Evolutionary conservation across 306 rosid genomes (phyloP), one percentile per base, ranked within the genome.

Genomic region (Vigna trinervia): DNA sequence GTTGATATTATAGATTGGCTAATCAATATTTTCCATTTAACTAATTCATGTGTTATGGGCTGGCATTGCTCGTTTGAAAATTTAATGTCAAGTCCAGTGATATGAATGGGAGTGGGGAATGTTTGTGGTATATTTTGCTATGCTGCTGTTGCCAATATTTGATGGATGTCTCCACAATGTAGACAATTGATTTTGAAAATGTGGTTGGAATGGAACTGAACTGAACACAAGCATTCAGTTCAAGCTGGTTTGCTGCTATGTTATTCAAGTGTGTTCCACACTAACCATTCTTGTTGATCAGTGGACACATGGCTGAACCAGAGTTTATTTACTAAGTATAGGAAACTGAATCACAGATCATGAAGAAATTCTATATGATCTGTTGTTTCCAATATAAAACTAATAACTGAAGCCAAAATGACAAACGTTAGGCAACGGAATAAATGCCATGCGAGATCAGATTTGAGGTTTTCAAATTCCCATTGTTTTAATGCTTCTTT

Each of bases 181-280:
- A 12, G 47, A 36, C 75, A 56, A 30, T 20, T 62, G 61, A 60
- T 56, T 69, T 70, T 70, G 45, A 62, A 41, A 71, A 15, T 72
- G 23, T 19, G 4, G 30, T 51, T 62, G 41, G 71, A 51, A 62
- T 48, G 51, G 15, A 69, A 68, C 6, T 62, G 43, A 64, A 34
- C 50, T 64, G 73, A 46, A 22, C 71, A 5, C 39, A 22, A 6
- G 38, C 12, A 15, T 36, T 54, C n/a, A 32, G 71, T 59, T 59
- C 32, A 38, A 36, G 54, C 13, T 48, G 53, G 53, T 10, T 59
- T 26, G 67, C 28, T 53, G 62, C 69, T 54, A 39, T 78, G 53
- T 48, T 61, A 23, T 71, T 46, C 12, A 58, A 56, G 53, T 14
- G 28, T 51, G 26, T 45, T 73, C 23, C 69, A 8, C 61, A 54